These are phyloP conservation scores for Thelonectria blattea DNA, from an alignment of 2,329 filamentous ascomycete genomes.

Conservation along the genomic window DNA sequence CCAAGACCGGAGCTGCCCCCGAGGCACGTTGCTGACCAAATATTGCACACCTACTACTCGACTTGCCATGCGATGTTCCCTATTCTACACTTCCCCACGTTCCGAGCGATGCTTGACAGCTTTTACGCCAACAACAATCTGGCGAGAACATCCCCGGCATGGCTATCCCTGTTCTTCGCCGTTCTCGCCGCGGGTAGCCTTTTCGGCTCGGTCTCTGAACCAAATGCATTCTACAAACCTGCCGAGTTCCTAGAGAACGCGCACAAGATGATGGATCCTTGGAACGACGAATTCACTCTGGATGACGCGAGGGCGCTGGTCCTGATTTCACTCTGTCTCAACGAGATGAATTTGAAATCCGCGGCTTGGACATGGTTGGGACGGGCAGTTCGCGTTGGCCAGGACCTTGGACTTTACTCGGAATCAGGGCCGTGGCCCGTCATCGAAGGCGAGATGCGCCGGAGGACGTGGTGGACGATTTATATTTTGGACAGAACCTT, in stretches of 20 bases:
- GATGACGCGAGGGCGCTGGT: slow-evolving; percentile 77
- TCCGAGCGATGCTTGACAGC: slow-evolving; percentile 76
- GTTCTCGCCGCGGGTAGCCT: slow-evolving; percentile 84
- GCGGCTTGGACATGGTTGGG: slow-evolving; percentile 88
- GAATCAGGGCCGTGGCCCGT: slow-evolving; percentile 76
- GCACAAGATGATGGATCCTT: slow-evolving; percentile 75
- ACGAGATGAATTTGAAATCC: slow-evolving; percentile 85
- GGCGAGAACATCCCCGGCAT: slow-evolving; percentile 65
- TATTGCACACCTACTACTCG: slow-evolving; percentile 77
- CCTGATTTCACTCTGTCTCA: slow-evolving; percentile 78
- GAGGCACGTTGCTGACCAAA: slow-evolving; percentile 70
- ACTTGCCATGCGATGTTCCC: slow-evolving; percentile 83
- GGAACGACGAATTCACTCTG: slow-evolving; percentile 78
- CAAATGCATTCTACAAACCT: slow-evolving; percentile 59
- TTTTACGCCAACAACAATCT: slow-evolving; percentile 71
- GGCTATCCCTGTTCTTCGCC: slow-evolving; percentile 81
- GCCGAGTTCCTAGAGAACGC: slow-evolving; percentile 74
- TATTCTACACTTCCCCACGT: slow-evolving; percentile 86
- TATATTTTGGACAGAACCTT: slow-evolving; percentile 87
- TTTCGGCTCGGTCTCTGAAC: slow-evolving; percentile 64
- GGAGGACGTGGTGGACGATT: slow-evolving; percentile 91
- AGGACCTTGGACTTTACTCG: slow-evolving; percentile 81
- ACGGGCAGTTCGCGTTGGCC: slow-evolving; percentile 77
- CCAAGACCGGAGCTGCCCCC: slow-evolving; percentile 72
- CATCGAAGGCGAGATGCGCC: slow-evolving; percentile 84